phyloP scores from a whole-genome alignment of 2,329 filamentous ascomycete species.

The Boeremia lycopersici region DNA sequence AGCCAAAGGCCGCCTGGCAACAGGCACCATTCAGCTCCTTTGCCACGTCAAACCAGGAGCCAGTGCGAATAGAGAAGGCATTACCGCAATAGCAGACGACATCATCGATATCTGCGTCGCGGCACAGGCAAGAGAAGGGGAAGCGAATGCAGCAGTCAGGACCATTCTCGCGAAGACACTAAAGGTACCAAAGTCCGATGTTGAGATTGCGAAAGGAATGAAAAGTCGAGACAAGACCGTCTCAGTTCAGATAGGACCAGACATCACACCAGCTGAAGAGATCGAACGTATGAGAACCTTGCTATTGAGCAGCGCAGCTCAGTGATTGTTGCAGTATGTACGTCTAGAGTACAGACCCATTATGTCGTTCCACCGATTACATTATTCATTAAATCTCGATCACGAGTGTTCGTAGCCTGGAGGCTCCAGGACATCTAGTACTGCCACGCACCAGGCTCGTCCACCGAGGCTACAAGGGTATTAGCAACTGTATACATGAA shows the following conservation, averaged over 20 bases:
- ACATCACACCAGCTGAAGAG: conserved; percentile 31
- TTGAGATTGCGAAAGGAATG: conserved; percentile 66
- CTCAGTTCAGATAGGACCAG: conserved; percentile 17
- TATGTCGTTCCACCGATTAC: conserved; percentile 1
- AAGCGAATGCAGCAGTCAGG: conserved; percentile 71
- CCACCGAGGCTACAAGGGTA: conserved; percentile 23
- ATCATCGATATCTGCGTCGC: conserved; percentile 69
- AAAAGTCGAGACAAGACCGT: conserved; percentile 69
- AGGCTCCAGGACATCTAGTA: conserved; percentile 31
- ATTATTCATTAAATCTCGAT: conserved; percentile 14
- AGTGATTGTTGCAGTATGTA: conserved; percentile 11
- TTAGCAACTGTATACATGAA: conserved; percentile 7
- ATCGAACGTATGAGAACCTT: conserved; percentile 33
- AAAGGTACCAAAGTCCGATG: conserved; percentile 66
- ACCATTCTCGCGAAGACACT: conserved; percentile 67
- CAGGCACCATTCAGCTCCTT: conserved; percentile 58
- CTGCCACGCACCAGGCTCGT: conserved; percentile 43
- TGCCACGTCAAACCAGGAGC: conserved; percentile 73
- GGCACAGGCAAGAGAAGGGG: conserved; percentile 68
- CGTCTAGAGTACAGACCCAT: conserved; percentile 3
- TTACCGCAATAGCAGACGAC: conserved; percentile 62
- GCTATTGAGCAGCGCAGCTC: conserved; percentile 26
- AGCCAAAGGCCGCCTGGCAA: conserved; percentile 15
- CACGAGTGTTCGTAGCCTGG: conserved; percentile 8
- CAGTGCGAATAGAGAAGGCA: conserved; percentile 65